Conservation (phyloP, 2,329 filamentous ascomycete genomes). For the Talaromyces sp. region DNA sequence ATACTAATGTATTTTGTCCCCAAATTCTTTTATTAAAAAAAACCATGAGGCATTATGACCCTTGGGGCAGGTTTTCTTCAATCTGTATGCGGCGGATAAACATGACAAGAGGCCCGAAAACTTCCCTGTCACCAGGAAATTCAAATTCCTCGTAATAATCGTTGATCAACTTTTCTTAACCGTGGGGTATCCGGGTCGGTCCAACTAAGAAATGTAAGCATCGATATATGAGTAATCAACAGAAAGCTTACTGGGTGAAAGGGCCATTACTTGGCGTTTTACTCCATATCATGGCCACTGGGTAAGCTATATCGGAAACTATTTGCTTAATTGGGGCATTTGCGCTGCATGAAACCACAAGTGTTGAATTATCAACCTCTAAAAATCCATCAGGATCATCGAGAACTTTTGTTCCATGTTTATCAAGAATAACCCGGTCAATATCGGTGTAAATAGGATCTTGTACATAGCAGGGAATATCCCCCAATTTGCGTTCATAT, state of each 20-base stretch:
- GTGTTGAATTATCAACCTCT: slow-evolving; percentile 28
- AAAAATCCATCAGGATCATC: slow-evolving; percentile 30
- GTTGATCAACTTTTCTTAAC: slow-evolving; percentile 2
- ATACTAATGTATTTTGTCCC: no score
- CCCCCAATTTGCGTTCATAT: background rate
- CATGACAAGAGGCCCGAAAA: slow-evolving; percentile 2
- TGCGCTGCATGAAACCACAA: slow-evolving; percentile 29
- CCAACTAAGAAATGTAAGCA: background rate
- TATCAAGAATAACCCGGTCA: slow-evolving; percentile 15
- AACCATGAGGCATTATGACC: background rate
- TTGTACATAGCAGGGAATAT: slow-evolving; percentile 19
- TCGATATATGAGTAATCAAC: background rate
- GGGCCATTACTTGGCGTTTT: background rate
- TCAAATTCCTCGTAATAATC: slow-evolving; percentile 7
- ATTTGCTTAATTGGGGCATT: slow-evolving; percentile 33
- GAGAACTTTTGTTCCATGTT: slow-evolving; percentile 17
- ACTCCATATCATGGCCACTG: slow-evolving; percentile 22
- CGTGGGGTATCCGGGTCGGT: slow-evolving; percentile 3
- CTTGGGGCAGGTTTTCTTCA: background rate
- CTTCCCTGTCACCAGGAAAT: background rate
- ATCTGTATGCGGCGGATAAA: slow-evolving; percentile 56
- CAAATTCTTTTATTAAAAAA: no score
- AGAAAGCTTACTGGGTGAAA: background rate
- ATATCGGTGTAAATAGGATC: slow-evolving; percentile 17
- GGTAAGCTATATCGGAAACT: slow-evolving; percentile 32